Evolutionary conservation across 345 rosid species (phyloP), one percentile per base, ranked within the genome.

Genomic region (Zanthoxylum bungeanum): DNA sequence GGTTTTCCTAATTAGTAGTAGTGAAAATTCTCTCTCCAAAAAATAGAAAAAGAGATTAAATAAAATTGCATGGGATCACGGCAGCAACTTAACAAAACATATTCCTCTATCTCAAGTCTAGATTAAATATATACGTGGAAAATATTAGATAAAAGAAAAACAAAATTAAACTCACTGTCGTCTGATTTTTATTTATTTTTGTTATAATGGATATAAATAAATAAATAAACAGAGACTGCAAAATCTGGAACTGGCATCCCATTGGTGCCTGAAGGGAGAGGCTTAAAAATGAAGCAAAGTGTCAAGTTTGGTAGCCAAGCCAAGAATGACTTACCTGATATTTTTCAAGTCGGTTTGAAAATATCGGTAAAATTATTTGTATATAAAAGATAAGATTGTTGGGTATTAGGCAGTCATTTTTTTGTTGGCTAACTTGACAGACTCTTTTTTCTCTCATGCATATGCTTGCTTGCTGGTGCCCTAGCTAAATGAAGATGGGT

Each of bases 101-200:
- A 68, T 68, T 75, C 78, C 58, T 28, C 30, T n/a, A n/a, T n/a
- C 47, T 42, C 47, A 44, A 14, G 75, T 2, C n/a, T n/a, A n/a
- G n/a, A 3, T 50, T 14, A 44, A 44, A 44, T 44, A 44, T 14
- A n/a, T n/a, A n/a, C n/a, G n/a, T n/a, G n/a, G n/a, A n/a, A n/a
- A n/a, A n/a, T n/a, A n/a, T n/a, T n/a, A n/a, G n/a, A n/a, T 31
- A 7, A 60, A 36, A 59, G 7, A 2, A 36, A 36, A 34, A 36
- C n/a, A 14, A 22, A 42, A 56, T n/a, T n/a, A n/a, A n/a, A n/a
- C n/a, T n/a, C n/a, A n/a, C n/a, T n/a, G n/a, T n/a, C n/a, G n/a
- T n/a, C n/a, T n/a, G n/a, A n/a, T n/a, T n/a, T n/a, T n/a, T n/a
- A n/a, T n/a, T n/a, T n/a, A n/a, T n/a, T n/a, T n/a, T n/a, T n/a